These are phyloP conservation scores for Ceratocystis smalleyi DNA, from an alignment of 2,329 filamentous ascomycete species.

Conservation along the genomic window DNA sequence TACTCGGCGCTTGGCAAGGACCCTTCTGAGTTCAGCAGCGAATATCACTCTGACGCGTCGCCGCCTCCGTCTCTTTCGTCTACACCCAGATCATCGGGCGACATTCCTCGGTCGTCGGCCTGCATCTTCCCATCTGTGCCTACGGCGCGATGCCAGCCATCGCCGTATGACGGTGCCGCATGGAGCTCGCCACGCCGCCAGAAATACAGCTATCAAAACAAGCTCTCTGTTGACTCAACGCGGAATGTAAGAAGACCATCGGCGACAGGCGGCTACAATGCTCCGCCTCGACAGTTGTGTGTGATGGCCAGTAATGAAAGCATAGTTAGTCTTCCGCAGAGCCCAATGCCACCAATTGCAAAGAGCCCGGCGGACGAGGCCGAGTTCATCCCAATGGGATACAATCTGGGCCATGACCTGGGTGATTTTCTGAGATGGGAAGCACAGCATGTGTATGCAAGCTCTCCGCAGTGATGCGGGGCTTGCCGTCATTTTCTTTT, in stretches of 20 bases:
- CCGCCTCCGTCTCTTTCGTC: constrained; percentile 1
- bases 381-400: constrained; percentile 39
- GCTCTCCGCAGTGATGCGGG: constrained; percentile 19
- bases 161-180: constrained; percentile 3
- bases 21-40: neutral
- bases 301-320: constrained; percentile 21
- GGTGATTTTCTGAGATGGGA: constrained; percentile 45
- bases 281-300: neutral
- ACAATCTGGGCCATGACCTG: constrained; percentile 43
- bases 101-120: constrained; percentile 5
- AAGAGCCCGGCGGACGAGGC: constrained; percentile 26
- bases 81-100: constrained; percentile 10
- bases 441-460: constrained; percentile 32
- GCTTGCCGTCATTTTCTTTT: neutral
- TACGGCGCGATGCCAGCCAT: neutral
- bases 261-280: neutral
- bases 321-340: constrained; percentile 33
- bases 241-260: neutral
- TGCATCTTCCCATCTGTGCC: constrained; percentile 6
- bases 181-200: neutral
- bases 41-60: neutral
- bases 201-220: neutral
- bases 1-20: constrained; percentile 3
- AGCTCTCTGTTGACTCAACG: neutral
- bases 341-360: constrained; percentile 34